Conservation (phyloP, 2,329 filamentous ascomycete species). For the Cyanodermella asteris region DNA sequence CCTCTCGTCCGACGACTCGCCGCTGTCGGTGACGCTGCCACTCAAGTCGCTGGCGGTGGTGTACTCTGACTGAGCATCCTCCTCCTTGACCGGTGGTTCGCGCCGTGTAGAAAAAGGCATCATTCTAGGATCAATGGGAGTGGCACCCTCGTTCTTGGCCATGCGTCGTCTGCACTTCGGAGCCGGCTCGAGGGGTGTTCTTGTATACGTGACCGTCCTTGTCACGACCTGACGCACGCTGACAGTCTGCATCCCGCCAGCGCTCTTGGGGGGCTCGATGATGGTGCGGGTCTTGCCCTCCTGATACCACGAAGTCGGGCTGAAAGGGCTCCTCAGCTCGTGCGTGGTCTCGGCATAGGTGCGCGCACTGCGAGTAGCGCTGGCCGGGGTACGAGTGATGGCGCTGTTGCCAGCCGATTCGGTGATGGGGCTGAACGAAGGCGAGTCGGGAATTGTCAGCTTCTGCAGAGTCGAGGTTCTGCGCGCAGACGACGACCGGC, state of each 20-base stretch:
- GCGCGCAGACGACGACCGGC: conserved; percentile 36
- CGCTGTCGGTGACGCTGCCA: no score
- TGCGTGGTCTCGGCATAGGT: no score
- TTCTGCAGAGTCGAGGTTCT: conserved; percentile 35
- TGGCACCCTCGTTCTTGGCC: no score
- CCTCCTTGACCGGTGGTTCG: no score
- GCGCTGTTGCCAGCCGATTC: conserved; percentile 49
- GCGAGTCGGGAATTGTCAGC: conserved; percentile 58
- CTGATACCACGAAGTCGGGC: conserved; percentile 59
- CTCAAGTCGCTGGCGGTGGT: no score
- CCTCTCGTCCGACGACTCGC: no score
- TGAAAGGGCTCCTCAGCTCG: conserved; percentile 62
- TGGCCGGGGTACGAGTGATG: no score
- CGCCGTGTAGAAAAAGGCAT: no score
- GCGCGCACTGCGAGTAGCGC: no score
- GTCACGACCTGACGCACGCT: conserved; percentile 78
- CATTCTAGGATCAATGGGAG: no score
- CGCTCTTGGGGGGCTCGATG: conserved; percentile 33
- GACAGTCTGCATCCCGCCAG: conserved; percentile 40
- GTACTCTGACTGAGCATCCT: no score
- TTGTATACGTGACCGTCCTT: conserved; percentile 77
- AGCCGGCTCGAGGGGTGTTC: conserved; percentile 56
- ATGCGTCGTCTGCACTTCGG: conserved; percentile 87
- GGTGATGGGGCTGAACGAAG: conserved; percentile 39
- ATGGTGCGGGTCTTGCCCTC: conserved; percentile 45